These are phyloP conservation scores for Ceratocystis huliohia DNA, from an alignment of 2,329 filamentous ascomycete species.

Conservation along the genomic window DNA sequence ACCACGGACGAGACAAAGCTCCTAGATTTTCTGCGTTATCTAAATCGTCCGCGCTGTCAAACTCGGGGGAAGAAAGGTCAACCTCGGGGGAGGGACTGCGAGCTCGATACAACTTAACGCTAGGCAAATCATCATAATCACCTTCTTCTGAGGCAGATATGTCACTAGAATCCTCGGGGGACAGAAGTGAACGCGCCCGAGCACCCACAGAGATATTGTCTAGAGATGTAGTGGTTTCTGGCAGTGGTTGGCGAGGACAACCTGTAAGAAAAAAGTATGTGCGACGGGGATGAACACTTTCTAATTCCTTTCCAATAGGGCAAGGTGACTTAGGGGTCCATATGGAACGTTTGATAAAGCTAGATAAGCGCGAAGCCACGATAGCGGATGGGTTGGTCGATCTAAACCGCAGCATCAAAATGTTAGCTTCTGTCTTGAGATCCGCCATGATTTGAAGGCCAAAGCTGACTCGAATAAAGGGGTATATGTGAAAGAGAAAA, in stretches of 20 bases:
- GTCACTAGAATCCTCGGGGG: slow-evolving; percentile 66
- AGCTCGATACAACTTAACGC: slow-evolving; percentile 45
- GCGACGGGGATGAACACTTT: slow-evolving; percentile 81
- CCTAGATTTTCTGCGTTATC: slow-evolving; percentile 40
- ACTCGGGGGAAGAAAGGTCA: slow-evolving; percentile 75
- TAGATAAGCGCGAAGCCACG: slow-evolving; percentile 79
- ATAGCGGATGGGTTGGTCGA: slow-evolving; percentile 93
- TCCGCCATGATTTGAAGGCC: slow-evolving; percentile 7
- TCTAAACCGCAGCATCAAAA: slow-evolving; percentile 36
- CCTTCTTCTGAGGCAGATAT: slow-evolving; percentile 36
- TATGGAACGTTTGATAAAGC: slow-evolving; percentile 75
- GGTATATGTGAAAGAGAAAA: background rate
- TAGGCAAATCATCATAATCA: slow-evolving; percentile 25
- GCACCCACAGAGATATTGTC: background rate
- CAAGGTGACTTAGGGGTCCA: slow-evolving; percentile 71
- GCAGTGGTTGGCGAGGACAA: slow-evolving; percentile 69
- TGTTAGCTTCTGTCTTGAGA: background rate
- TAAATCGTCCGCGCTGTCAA: slow-evolving; percentile 48
- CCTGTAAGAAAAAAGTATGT: slow-evolving; percentile 95
- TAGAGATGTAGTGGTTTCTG: slow-evolving; percentile 30
- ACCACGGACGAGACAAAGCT: slow-evolving; percentile 36
- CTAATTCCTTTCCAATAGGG: slow-evolving; percentile 83
- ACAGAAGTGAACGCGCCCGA: slow-evolving; percentile 47
- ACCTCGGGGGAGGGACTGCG: slow-evolving; percentile 87
- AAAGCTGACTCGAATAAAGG: too few species aligned